phyloP scores from a whole-genome alignment of 164 flowering plant species.

The Litsea cubeba region DNA sequence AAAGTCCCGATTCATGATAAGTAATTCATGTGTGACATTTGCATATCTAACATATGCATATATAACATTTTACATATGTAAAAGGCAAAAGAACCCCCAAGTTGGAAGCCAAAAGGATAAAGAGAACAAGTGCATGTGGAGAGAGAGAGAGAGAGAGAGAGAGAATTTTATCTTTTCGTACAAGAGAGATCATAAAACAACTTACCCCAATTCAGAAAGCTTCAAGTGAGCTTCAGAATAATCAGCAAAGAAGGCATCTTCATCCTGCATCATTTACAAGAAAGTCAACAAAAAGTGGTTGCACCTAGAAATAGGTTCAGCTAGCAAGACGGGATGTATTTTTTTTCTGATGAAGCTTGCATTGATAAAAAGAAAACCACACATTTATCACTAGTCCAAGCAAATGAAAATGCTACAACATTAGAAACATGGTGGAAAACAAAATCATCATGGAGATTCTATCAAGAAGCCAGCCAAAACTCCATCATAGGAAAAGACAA shows the following conservation, averaged over 20 bases:
- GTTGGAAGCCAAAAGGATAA: too few species aligned
- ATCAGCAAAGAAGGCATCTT: constrained; percentile 38
- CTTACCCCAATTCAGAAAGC: constrained; percentile 41
- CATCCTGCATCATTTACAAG: constrained; percentile 21
- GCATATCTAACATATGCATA: too few species aligned
- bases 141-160: background rate
- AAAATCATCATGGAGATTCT: too few species aligned
- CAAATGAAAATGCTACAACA: background rate
- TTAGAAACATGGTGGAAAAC: background rate
- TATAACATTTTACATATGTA: too few species aligned
- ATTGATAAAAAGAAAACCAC: background rate
- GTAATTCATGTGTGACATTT: too few species aligned
- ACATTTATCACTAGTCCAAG: background rate
- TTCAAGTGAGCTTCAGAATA: constrained; percentile 39
- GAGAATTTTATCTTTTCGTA: background rate
- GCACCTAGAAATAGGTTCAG: background rate
- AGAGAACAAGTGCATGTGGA: background rate
- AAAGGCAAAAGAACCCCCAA: too few species aligned
- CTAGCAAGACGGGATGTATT: too few species aligned
- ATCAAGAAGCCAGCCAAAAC: too few species aligned
- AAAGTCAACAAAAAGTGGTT: background rate
- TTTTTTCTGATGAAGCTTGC: too few species aligned
- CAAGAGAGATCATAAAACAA: background rate
- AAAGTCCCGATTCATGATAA: too few species aligned
- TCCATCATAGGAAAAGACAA: too few species aligned